phyloP scores from a whole-genome alignment of 345 rosid genomes.

The Eucalyptus virginea region DNA sequence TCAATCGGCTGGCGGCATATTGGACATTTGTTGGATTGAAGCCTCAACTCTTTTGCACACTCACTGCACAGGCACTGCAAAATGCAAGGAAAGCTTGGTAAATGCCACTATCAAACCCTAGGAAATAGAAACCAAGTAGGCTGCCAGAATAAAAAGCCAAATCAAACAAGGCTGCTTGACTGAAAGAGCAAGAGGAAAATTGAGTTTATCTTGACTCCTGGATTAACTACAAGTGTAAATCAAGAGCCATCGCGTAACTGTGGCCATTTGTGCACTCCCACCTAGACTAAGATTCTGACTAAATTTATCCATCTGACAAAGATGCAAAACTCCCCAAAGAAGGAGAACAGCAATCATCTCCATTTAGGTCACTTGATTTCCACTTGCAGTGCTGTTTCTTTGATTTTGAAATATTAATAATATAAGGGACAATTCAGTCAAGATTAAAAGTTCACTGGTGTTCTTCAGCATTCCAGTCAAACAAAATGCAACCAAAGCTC shows the following conservation, averaged over 20 bases:
- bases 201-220: background rate
- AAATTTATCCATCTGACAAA: background rate
- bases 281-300: background rate
- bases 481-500: background rate
- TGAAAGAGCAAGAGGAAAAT: background rate
- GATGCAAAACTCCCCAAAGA: background rate
- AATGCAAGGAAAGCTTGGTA: background rate
- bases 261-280: background rate
- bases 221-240: background rate
- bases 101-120: background rate
- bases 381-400: background rate
- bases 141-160: background rate
- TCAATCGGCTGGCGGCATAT: conserved; percentile 18
- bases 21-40: conserved; percentile 14
- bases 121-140: background rate
- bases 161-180: background rate
- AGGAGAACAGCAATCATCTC: background rate
- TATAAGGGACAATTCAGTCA: background rate
- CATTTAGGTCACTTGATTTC: background rate
- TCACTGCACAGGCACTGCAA: conserved; percentile 18
- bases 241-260: background rate
- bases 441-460: background rate
- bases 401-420: background rate
- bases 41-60: conserved; percentile 16
- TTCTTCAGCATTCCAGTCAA: background rate